These are phyloP conservation scores for Ogataea angusta DNA, from an alignment of 805 yeast species.

Conservation along the genomic window DNA sequence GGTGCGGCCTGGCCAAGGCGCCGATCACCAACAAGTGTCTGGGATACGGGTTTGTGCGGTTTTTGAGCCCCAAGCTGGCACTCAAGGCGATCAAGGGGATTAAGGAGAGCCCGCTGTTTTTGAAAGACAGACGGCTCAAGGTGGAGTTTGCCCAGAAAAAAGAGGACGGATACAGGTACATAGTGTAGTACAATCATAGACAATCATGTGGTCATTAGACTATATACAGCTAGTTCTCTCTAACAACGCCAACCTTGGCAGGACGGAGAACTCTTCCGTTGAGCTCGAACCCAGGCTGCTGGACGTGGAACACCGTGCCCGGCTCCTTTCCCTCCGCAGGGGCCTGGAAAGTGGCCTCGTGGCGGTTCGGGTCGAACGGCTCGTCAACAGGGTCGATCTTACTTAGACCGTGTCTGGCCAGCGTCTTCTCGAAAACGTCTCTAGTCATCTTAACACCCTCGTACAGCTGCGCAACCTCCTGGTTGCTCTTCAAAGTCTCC, in stretches of 20 bases:
- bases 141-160: constrained; percentile 26
- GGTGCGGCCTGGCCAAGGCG: constrained; percentile 29
- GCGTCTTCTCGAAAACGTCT: constrained; percentile 79
- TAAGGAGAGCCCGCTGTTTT: constrained; percentile 38
- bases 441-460: constrained; percentile 92
- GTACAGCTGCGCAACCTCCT: constrained; percentile 68
- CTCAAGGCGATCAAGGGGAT: constrained; percentile 45
- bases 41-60: constrained; percentile 66
- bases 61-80: constrained; percentile 41
- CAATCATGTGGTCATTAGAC: constrained; percentile 4
- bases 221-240: constrained; percentile 16
- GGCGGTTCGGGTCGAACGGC: constrained; percentile 83
- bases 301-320: constrained; percentile 89
- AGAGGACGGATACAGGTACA: constrained; percentile 22
- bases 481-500: constrained; percentile 54
- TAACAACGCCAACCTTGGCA: constrained; percentile 91
- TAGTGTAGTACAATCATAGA: constrained; percentile 19
- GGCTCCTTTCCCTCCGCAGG: constrained; percentile 87
- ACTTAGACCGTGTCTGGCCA: constrained; percentile 71
- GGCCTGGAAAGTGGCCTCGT: constrained; percentile 88
- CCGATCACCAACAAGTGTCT: constrained; percentile 28
- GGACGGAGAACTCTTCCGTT: constrained; percentile 90
- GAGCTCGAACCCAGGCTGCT: constrained; percentile 82
- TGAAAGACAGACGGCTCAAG: constrained; percentile 26
- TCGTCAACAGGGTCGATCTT: constrained; percentile 84